A percentile compares a stretch with the other conserved stretches of the same genome.
Evolutionary conservation across 176 grass and related monocot genomes (phyloP).

Genomic region (Triticum timopheevii): DNA sequence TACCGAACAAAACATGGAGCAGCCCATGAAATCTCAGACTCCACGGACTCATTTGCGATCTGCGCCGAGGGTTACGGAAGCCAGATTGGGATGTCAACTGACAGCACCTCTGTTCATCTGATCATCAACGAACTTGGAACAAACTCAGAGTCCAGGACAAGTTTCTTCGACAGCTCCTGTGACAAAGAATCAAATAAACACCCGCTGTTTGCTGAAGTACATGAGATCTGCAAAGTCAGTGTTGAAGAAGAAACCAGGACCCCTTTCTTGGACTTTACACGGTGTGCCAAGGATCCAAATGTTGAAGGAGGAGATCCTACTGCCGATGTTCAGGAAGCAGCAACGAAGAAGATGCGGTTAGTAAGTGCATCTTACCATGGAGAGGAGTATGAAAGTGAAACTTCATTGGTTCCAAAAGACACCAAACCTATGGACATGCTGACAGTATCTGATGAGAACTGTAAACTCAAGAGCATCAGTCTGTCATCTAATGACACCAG

Average conservation of each 20-base stretch:
- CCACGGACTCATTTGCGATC: conserved; percentile 16
- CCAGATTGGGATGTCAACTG: neutral
- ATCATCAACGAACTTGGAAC: conserved; percentile 18
- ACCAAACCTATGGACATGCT: neutral
- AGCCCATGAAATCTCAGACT: conserved; percentile 26
- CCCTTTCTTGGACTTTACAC: conserved; percentile 25
- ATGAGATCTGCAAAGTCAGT: conserved; percentile 19
- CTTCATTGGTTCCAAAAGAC: conserved; percentile 22
- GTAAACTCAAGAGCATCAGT: neutral
- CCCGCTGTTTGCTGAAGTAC: conserved; percentile 3
- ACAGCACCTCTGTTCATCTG: neutral
- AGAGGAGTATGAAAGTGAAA: conserved; percentile 16
- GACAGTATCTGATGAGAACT: conserved; percentile 23
- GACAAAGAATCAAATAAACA: conserved; percentile 15
- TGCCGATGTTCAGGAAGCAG: conserved; percentile 25
- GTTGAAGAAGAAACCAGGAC: conserved; percentile 15
- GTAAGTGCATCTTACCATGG: conserved; percentile 22
- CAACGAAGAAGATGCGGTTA: conserved; percentile 33
- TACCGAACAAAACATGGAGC: neutral
- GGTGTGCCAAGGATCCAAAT: neutral
- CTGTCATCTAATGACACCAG: conserved; percentile 21
- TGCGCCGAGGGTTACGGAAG: conserved; percentile 4
- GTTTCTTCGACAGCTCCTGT: conserved; percentile 25
- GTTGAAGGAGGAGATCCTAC: conserved; percentile 11
- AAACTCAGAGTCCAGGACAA: conserved; percentile 25